These are phyloP conservation scores for Lepiota brunneoincarnata DNA, from an alignment of 768 basidiomycete species.

Conservation along the genomic window DNA sequence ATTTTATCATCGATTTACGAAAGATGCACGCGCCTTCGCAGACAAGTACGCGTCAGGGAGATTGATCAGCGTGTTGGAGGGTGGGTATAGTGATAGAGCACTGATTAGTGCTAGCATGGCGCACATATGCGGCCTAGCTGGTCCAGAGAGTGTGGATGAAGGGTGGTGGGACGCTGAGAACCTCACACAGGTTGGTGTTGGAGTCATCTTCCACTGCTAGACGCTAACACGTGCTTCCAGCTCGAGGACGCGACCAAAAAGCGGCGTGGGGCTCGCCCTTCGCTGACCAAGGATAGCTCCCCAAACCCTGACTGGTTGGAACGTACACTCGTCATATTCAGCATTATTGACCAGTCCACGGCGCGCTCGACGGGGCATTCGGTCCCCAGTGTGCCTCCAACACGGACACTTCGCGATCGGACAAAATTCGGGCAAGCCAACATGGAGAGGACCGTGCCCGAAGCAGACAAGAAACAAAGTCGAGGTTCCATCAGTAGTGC, in stretches of 20 bases:
- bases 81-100: conserved; percentile 91
- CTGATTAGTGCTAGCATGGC: conserved; percentile 82
- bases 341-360: conserved; percentile 35
- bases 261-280: conserved; percentile 47
- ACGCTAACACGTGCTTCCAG: conserved; percentile 28
- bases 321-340: conserved; percentile 48
- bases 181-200: conserved; percentile 48
- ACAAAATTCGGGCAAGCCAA: conserved; percentile 38
- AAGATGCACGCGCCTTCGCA: conserved; percentile 65
- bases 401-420: conserved; percentile 51
- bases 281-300: conserved; percentile 26
- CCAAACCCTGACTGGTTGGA: conserved; percentile 55
- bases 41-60: conserved; percentile 63
- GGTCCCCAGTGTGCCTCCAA: conserved; percentile 27
- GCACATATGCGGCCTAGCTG: conserved; percentile 68
- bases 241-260: conserved; percentile 66
- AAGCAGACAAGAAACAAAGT: conserved; percentile 4
- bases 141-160: conserved; percentile 34
- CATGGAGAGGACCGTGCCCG: background rate
- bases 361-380: conserved; percentile 17
- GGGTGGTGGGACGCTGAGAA: conserved; percentile 69
- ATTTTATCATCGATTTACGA: conserved; percentile 83
- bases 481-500: background rate
- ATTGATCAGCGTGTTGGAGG: conserved; percentile 88
- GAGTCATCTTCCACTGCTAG: background rate